phyloP scores from a whole-genome alignment of 1,284 basidiomycete species.

The Ustilago crameri region DNA sequence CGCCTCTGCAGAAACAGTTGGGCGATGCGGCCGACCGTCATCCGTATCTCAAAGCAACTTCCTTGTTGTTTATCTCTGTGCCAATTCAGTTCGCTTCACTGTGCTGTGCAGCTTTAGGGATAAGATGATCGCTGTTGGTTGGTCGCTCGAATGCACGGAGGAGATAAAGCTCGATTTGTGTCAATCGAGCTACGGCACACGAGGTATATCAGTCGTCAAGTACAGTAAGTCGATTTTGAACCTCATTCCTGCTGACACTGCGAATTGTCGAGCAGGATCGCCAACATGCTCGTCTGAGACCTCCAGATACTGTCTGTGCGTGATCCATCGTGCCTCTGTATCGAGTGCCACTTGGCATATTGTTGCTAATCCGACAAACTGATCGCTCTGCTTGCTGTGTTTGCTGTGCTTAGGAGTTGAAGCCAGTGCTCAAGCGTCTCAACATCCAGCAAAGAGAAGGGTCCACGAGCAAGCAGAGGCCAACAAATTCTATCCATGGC shows the following conservation, averaged over 20 bases:
- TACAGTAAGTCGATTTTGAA: neutral
- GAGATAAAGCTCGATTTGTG: conserved; percentile 12
- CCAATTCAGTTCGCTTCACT: neutral
- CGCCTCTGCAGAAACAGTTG: neutral
- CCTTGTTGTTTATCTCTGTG: neutral
- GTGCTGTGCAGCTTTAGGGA: conserved; percentile 5
- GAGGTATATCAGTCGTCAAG: too few relatives aligned
- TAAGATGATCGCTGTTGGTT: too few relatives aligned
- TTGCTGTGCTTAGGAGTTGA: too few relatives aligned
- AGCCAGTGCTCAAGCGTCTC: too few relatives aligned
- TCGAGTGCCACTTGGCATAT: too few relatives aligned
- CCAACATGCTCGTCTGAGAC: neutral
- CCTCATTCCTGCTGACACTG: neutral
- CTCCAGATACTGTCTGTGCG: neutral
- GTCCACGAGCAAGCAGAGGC: too few relatives aligned
- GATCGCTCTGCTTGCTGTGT: too few relatives aligned
- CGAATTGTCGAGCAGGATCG: neutral
- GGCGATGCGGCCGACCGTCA: conserved; percentile 14
- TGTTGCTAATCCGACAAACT: too few relatives aligned
- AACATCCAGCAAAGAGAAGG: too few relatives aligned
- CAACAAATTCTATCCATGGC: too few relatives aligned
- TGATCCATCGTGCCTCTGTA: too few relatives aligned
- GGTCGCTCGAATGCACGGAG: too few relatives aligned
- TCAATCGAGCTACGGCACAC: neutral
- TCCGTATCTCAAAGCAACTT: conserved; percentile 1